Evolutionary conservation across 805 yeast genomes (phyloP).

Genomic region (Aciculoconidium aculeatum): DNA sequence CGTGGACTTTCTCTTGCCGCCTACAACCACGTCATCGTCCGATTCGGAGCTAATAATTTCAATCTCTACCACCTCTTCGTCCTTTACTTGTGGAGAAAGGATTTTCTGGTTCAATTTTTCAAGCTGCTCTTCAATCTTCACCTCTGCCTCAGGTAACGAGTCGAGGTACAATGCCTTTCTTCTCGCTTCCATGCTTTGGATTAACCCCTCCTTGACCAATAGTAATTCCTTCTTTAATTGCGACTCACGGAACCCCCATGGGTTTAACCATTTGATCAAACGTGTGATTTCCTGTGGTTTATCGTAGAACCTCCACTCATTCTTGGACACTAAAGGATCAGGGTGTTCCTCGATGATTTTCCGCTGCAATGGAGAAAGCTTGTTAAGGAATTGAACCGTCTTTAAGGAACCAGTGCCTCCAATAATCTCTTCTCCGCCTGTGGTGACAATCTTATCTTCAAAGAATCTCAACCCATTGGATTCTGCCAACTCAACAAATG

Average conservation of each 20-base stretch:
- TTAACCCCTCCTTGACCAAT: slow-evolving; percentile 46
- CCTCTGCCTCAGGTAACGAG: slow-evolving; percentile 34
- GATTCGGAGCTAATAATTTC: slow-evolving; percentile 34
- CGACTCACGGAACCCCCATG: slow-evolving; percentile 70
- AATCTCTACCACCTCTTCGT: slow-evolving; percentile 17
- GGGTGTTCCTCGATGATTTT: slow-evolving; percentile 66
- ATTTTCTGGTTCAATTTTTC: slow-evolving; percentile 21
- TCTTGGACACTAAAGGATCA: slow-evolving; percentile 44
- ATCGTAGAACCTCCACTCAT: slow-evolving; percentile 72
- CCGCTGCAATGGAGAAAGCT: slow-evolving; percentile 40
- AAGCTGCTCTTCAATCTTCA: slow-evolving; percentile 34
- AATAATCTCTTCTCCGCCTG: slow-evolving; percentile 17
- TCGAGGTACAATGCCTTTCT: slow-evolving; percentile 47
- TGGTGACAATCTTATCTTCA: no score
- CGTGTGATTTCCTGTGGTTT: slow-evolving; percentile 48
- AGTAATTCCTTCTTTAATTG: slow-evolving; percentile 56
- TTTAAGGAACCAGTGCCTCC: slow-evolving; percentile 31
- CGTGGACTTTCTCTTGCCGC: slow-evolving; percentile 27
- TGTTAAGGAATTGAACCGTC: slow-evolving; percentile 4
- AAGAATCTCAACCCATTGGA: slow-evolving; percentile 10
- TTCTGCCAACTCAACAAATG: slow-evolving; percentile 7
- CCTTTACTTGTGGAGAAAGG: slow-evolving; percentile 11
- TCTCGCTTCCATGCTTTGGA: slow-evolving; percentile 53
- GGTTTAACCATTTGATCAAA: slow-evolving; percentile 62
- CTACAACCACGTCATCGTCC: slow-evolving; percentile 13